Conservation (phyloP, 352 stramenopile species). For the Phytophthora palmivora region DNA sequence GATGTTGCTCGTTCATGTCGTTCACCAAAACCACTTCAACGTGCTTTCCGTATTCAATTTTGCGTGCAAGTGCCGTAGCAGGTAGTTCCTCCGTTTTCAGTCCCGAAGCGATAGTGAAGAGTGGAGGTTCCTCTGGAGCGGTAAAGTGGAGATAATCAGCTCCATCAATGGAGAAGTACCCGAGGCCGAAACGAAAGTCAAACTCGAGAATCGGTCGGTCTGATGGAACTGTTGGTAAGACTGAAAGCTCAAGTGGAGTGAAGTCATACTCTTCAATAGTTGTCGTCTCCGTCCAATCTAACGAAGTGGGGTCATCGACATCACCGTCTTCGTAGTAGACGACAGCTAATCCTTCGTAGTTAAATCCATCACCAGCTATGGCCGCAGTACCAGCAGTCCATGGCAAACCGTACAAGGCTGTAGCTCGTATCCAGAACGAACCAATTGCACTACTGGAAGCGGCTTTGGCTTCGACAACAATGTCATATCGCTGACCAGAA, state of each 20-base stretch:
- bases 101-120: slow-evolving; percentile 32
- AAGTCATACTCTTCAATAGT: slow-evolving; percentile 37
- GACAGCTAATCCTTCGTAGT: slow-evolving; percentile 28
- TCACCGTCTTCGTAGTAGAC: slow-evolving; percentile 27
- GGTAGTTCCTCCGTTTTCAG: slow-evolving; percentile 30
- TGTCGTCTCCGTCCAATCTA: slow-evolving; percentile 14
- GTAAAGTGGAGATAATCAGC: slow-evolving; percentile 22
- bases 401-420: slow-evolving; percentile 23
- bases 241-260: slow-evolving; percentile 14
- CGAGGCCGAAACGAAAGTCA: slow-evolving; percentile 18
- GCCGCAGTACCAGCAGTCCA: slow-evolving; percentile 27
- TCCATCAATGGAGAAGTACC: slow-evolving; percentile 33
- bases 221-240: slow-evolving; percentile 15
- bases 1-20: slow-evolving; percentile 40
- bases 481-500: slow-evolving; percentile 39
- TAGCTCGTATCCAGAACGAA: slow-evolving; percentile 40
- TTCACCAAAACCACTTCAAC: slow-evolving; percentile 46
- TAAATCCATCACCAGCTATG: slow-evolving; percentile 29
- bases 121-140: slow-evolving; percentile 23
- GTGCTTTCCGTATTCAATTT: slow-evolving; percentile 36
- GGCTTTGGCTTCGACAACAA: slow-evolving; percentile 31
- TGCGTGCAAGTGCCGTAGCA: slow-evolving; percentile 13
- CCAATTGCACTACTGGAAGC: slow-evolving; percentile 11
- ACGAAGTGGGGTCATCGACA: slow-evolving; percentile 20
- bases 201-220: slow-evolving; percentile 38